These are phyloP conservation scores for Fomitopsis schrenkii DNA, from an alignment of 1,284 basidiomycete genomes.

Conservation along the genomic window DNA sequence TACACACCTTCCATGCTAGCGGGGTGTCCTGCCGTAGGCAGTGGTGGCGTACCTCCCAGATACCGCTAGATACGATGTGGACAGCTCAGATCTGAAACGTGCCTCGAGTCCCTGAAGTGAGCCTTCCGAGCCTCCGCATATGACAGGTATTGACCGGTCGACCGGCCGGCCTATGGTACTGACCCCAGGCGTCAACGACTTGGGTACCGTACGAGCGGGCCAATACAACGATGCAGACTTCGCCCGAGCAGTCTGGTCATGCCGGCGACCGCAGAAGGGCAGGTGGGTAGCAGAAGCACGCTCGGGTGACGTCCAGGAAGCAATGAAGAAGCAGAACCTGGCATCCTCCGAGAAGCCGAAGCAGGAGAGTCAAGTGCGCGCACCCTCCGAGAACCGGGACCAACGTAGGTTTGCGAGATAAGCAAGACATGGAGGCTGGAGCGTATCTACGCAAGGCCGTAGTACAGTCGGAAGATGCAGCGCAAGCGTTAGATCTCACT, in stretches of 20 bases:
- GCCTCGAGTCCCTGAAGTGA: background rate
- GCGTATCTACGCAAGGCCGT: background rate
- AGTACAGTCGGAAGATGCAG: background rate
- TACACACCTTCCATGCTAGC: conserved; percentile 1
- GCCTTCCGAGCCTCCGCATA: background rate
- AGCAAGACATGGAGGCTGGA: background rate
- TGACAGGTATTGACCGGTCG: background rate
- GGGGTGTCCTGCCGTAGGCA: background rate
- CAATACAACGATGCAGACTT: background rate
- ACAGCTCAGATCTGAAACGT: conserved; percentile 5
- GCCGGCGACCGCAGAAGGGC: background rate
- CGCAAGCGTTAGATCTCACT: background rate
- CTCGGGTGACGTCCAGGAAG: conserved; percentile 8
- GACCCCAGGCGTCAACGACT: background rate
- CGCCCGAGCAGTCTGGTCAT: background rate
- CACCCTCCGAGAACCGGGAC: background rate
- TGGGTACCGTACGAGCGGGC: background rate
- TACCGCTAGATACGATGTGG: background rate
- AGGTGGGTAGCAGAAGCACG: background rate
- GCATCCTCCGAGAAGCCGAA: background rate
- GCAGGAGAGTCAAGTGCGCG: background rate
- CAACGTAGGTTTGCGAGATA: conserved; percentile 2
- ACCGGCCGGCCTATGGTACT: background rate
- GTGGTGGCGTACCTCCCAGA: background rate
- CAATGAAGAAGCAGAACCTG: background rate